A percentile compares a stretch with the other conserved stretches of the same genome.
phyloP scores from a whole-genome alignment of 1,284 basidiomycete species.

The Leccinum angustisporum region DNA sequence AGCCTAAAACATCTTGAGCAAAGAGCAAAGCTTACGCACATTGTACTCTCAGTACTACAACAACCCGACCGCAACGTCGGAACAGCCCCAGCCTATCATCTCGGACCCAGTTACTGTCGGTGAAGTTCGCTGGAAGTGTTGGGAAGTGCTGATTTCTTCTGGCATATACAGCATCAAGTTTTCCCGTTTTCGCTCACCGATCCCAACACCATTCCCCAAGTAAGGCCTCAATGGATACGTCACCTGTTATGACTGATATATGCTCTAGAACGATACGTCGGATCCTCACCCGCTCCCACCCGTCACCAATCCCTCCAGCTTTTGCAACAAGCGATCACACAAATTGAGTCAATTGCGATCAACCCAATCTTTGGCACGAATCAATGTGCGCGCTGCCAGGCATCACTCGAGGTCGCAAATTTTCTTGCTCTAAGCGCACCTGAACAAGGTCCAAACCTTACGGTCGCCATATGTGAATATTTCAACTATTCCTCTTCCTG shows the following conservation, averaged over 20 bases:
- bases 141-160: neutral
- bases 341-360: constrained; percentile 51
- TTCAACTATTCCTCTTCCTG: constrained; percentile 59
- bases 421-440: constrained; percentile 67
- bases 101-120: constrained; percentile 64
- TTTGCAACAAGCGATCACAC: constrained; percentile 50
- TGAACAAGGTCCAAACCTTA: constrained; percentile 56
- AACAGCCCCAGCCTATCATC: constrained; percentile 69
- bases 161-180: constrained; percentile 44
- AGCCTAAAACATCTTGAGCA: too few relatives aligned
- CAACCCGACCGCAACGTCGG: constrained; percentile 64
- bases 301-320: constrained; percentile 45
- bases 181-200: constrained; percentile 61
- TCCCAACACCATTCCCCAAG: constrained; percentile 54
- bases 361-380: constrained; percentile 51
- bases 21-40: too few relatives aligned
- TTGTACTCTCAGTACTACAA: constrained; percentile 55
- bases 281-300: constrained; percentile 70
- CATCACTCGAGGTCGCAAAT: constrained; percentile 63
- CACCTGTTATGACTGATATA: neutral
- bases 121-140: neutral
- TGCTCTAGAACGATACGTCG: constrained; percentile 46
- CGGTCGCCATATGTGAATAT: constrained; percentile 59
- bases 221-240: constrained; percentile 9
- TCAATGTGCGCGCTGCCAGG: constrained; percentile 63